Percentiles rank a stretch among this genome's conserved stretches.
Conservation (phyloP, 2,329 filamentous ascomycete species). For the Microcyclosporella mali region DNA sequence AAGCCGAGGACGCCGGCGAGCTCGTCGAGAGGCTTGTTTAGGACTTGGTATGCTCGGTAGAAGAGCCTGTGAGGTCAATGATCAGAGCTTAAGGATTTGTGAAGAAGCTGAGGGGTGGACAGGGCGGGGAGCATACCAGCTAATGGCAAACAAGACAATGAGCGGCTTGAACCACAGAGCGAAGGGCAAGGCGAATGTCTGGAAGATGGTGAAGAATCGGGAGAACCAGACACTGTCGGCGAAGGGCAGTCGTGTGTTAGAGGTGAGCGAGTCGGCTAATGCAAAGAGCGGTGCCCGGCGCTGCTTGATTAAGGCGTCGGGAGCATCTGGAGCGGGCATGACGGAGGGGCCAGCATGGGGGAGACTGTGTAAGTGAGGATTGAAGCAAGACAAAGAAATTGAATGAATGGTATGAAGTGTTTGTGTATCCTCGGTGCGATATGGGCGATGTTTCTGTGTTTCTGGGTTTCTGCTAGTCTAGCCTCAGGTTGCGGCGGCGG, state of each 20-base stretch:
- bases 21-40: conserved; percentile 84
- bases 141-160: conserved; percentile 18
- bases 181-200: conserved; percentile 13
- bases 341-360: neutral
- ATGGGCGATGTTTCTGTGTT: no score
- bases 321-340: conserved; percentile 5
- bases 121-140: conserved; percentile 11
- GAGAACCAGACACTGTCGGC: conserved; percentile 11
- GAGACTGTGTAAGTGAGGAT: neutral
- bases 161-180: conserved; percentile 21
- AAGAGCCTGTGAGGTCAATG: conserved; percentile 45
- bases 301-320: conserved; percentile 1
- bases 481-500: no score
- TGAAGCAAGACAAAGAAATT: no score
- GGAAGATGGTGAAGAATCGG: conserved; percentile 9
- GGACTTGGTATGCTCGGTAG: conserved; percentile 78
- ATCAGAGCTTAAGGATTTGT: neutral
- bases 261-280: conserved; percentile 4
- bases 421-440: no score
- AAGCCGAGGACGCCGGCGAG: conserved; percentile 82
- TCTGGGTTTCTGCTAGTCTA: no score
- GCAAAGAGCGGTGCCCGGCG: conserved; percentile 9
- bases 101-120: neutral
- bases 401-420: neutral
- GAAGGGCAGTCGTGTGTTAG: conserved; percentile 5